These are phyloP conservation scores for Talaromyces sp. DNA, from an alignment of 2,329 filamentous ascomycete genomes.

Conservation along the genomic window DNA sequence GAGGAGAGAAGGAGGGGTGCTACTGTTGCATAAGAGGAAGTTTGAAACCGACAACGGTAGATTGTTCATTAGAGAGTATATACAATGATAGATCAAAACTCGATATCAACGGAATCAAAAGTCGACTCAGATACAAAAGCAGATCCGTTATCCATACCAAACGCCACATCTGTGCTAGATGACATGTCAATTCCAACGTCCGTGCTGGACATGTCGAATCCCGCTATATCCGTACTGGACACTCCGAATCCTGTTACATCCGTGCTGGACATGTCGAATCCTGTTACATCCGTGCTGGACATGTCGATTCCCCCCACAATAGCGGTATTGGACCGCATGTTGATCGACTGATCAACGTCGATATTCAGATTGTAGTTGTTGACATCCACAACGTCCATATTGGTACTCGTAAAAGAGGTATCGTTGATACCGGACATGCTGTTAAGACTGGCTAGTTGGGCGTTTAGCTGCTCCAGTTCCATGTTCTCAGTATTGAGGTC, in stretches of 20 bases:
- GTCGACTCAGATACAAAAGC: conserved; percentile 2
- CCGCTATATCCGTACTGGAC: background rate
- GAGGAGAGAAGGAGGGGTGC: conserved; percentile 29
- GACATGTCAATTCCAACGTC: background rate
- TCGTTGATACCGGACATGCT: background rate
- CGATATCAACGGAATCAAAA: background rate
- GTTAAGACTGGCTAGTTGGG: conserved; percentile 13
- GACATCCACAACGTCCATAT: conserved; percentile 2
- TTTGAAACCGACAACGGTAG: too few species aligned
- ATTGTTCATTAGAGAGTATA: background rate
- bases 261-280: background rate
- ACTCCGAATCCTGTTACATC: background rate
- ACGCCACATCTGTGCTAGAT: background rate
- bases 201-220: background rate
- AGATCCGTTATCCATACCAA: background rate
- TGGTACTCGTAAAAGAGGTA: background rate
- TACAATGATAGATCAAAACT: background rate
- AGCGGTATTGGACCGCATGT: conserved; percentile 6
- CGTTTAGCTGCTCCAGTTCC: conserved; percentile 13
- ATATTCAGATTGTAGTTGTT: conserved; percentile 9
- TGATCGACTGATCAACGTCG: conserved; percentile 8
- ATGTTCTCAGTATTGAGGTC: conserved; percentile 1
- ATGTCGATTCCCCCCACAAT: background rate
- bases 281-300: background rate
- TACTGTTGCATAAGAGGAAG: background rate